A percentile compares a stretch with the other conserved stretches of the same genome.
Conservation (phyloP, 2,329 filamentous ascomycete species). For the Ophiobolus disseminans region DNA sequence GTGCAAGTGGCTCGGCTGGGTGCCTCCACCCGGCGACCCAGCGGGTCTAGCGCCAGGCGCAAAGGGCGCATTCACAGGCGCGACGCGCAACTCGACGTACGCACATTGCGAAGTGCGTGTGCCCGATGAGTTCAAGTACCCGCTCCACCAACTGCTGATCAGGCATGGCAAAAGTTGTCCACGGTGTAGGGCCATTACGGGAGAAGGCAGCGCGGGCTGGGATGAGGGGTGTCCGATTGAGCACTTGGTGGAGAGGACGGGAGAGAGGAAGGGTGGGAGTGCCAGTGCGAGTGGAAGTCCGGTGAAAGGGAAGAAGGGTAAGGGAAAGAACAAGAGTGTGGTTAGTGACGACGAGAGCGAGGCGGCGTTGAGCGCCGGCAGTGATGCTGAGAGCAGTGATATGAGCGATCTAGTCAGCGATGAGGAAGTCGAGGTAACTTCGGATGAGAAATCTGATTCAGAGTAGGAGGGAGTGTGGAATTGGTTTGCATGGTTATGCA, state of each 20-base stretch:
- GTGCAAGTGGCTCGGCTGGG: slow-evolving; percentile 67
- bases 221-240: slow-evolving; percentile 69
- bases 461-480: not conserved
- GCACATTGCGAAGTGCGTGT: slow-evolving; percentile 67
- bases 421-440: slow-evolving; percentile 23
- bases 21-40: slow-evolving; percentile 55
- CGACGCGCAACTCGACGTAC: slow-evolving; percentile 61
- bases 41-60: slow-evolving; percentile 38
- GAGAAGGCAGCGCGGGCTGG: slow-evolving; percentile 68
- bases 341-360: slow-evolving; percentile 35
- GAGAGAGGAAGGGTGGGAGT: slow-evolving; percentile 56
- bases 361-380: slow-evolving; percentile 24
- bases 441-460: slow-evolving; percentile 7
- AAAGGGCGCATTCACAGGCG: slow-evolving; percentile 53
- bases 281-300: slow-evolving; percentile 18
- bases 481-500: not conserved
- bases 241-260: slow-evolving; percentile 65
- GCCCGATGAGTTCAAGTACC: slow-evolving; percentile 68
- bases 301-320: slow-evolving; percentile 24
- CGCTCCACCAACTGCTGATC: slow-evolving; percentile 68
- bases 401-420: slow-evolving; percentile 39
- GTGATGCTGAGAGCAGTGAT: slow-evolving; percentile 18
- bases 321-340: slow-evolving; percentile 16
- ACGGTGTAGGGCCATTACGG: slow-evolving; percentile 67
- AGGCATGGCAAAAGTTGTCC: slow-evolving; percentile 68